A percentile compares a stretch with the other conserved stretches of the same genome.
phyloP scores from a whole-genome alignment of 1,139 yeast species.

The Geotrichum candidum region DNA sequence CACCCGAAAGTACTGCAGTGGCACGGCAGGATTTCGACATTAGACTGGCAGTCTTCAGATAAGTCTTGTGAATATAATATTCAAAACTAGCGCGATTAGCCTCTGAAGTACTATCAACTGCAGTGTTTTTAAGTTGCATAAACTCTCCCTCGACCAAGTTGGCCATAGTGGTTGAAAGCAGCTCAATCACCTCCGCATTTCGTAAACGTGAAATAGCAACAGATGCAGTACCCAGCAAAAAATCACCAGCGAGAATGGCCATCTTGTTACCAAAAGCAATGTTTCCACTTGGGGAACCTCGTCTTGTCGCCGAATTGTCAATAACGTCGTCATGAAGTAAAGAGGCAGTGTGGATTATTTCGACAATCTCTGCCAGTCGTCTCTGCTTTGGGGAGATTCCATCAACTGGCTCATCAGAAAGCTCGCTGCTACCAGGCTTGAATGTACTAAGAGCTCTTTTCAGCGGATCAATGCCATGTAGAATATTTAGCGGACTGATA shows the following conservation, averaged over 20 bases:
- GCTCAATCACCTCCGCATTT: constrained; percentile 95
- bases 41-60: constrained; percentile 87
- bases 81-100: constrained; percentile 87
- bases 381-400: constrained; percentile 88
- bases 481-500: constrained; percentile 71
- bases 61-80: constrained; percentile 90
- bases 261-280: constrained; percentile 92
- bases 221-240: constrained; percentile 89
- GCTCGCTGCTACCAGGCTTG: constrained; percentile 68
- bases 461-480: constrained; percentile 84
- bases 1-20: constrained; percentile 88
- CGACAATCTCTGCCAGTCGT: constrained; percentile 92
- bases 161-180: constrained; percentile 92
- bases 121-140: constrained; percentile 94
- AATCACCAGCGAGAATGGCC: constrained; percentile 97
- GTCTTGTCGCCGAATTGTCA: constrained; percentile 82
- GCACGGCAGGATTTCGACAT: constrained; percentile 95
- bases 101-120: constrained; percentile 53
- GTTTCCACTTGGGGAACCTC: constrained; percentile 90
- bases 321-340: constrained; percentile 94
- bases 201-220: constrained; percentile 89
- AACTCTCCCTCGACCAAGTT: constrained; percentile 97
- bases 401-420: constrained; percentile 43
- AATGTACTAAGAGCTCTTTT: constrained; percentile 71
- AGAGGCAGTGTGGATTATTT: constrained; percentile 98